A percentile compares a stretch with the other conserved stretches of the same genome.
Conservation (phyloP, 805 yeast species). For the Myxozyma monticola region DNA sequence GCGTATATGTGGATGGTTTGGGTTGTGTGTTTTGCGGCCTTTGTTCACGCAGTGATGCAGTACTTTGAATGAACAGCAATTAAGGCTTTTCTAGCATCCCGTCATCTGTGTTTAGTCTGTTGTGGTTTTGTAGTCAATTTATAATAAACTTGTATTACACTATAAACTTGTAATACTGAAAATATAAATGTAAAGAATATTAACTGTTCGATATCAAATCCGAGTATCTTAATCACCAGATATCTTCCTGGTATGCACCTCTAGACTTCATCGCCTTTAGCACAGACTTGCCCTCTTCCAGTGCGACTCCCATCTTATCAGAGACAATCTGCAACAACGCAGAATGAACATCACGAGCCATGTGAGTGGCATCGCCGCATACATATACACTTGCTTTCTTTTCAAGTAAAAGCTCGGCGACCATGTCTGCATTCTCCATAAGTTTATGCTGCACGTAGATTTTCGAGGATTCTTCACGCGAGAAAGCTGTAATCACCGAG, state of each 20-base stretch:
- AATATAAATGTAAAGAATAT: too few species aligned
- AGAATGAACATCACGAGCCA: constrained; percentile 89
- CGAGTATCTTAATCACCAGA: constrained; percentile 70
- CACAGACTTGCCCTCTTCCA: constrained; percentile 71
- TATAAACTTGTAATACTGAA: too few species aligned
- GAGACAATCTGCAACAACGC: constrained; percentile 63
- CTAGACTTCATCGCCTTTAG: constrained; percentile 74
- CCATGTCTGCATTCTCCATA: constrained; percentile 45
- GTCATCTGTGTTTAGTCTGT: too few species aligned
- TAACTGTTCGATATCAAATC: too few species aligned
- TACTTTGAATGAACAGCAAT: too few species aligned
- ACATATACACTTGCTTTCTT: constrained; percentile 85
- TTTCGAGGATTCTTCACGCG: constrained; percentile 65
- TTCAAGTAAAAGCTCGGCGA: constrained; percentile 54
- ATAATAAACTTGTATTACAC: too few species aligned
- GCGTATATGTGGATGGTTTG: too few species aligned
- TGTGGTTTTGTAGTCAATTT: too few species aligned
- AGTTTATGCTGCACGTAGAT: constrained; percentile 85
- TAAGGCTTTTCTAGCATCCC: too few species aligned
- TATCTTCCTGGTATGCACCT: constrained; percentile 94
- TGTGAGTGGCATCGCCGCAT: constrained; percentile 95
- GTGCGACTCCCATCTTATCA: constrained; percentile 60
- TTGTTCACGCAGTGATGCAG: too few species aligned
- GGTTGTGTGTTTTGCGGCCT: too few species aligned
- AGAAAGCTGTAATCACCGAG: constrained; percentile 77